phyloP scores from a whole-genome alignment of 2,329 filamentous ascomycete species.

The Rhynchosporium secalis region DNA sequence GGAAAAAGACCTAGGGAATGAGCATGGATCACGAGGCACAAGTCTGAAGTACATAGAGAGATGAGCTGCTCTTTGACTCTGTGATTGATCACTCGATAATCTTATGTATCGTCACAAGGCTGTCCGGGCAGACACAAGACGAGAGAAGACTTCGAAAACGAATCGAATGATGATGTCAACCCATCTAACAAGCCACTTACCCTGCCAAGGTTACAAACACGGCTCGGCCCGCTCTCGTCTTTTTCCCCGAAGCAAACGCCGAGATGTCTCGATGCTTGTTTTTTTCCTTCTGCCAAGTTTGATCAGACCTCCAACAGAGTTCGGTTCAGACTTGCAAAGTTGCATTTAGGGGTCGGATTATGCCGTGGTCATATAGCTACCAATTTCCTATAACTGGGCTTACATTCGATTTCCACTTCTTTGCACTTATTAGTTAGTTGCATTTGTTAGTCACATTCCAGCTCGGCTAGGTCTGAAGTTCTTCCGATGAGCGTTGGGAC shows the following conservation, averaged over 20 bases:
- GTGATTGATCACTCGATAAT: too few species aligned
- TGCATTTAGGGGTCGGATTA: not conserved
- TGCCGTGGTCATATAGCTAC: not conserved
- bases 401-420: not conserved
- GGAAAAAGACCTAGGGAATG: not conserved
- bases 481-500: not conserved
- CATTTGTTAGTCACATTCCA: not conserved
- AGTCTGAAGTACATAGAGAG: too few species aligned
- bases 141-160: too few species aligned
- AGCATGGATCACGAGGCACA: too few species aligned
- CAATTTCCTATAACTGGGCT: not conserved
- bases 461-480: not conserved
- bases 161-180: not conserved
- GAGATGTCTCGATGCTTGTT: not conserved
- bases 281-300: not conserved
- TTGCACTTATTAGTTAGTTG: not conserved
- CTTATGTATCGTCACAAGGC: too few species aligned
- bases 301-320: not conserved
- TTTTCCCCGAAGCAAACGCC: not conserved
- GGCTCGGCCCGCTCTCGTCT: slow-evolving; percentile 9
- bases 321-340: not conserved
- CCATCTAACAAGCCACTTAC: not conserved
- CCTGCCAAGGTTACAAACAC: not conserved
- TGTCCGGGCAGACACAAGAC: too few species aligned
- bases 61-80: too few species aligned